These are phyloP conservation scores for Raffaelea albimanens DNA, from an alignment of 2,329 filamentous ascomycete genomes.

Conservation along the genomic window DNA sequence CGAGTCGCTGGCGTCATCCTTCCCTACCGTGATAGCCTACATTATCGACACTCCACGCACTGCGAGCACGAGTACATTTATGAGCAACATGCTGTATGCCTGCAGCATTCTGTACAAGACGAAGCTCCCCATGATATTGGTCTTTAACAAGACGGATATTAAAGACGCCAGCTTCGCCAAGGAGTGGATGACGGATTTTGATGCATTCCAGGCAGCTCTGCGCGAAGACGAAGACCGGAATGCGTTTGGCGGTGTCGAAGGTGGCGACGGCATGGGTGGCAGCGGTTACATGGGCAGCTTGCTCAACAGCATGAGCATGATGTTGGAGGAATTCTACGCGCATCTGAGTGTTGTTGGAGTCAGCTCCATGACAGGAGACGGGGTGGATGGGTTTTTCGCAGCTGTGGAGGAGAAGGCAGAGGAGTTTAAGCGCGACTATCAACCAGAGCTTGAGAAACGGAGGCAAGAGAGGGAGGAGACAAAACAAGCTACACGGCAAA, in stretches of 20 bases:
- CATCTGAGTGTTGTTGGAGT: conserved; percentile 90
- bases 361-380: conserved; percentile 83
- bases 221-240: conserved; percentile 70
- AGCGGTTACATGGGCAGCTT: conserved; percentile 95
- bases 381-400: conserved; percentile 86
- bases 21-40: conserved; percentile 95
- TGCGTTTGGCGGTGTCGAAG: conserved; percentile 64
- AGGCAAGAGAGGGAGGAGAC: conserved; percentile 65
- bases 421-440: conserved; percentile 86
- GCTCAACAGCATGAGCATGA: conserved; percentile 94
- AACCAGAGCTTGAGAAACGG: conserved; percentile 77
- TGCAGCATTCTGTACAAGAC: conserved; percentile 99
- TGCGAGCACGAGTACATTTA: conserved; percentile 89
- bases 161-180: conserved; percentile 85
- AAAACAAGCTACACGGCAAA: conserved; percentile 62
- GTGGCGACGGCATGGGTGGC: conserved; percentile 51
- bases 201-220: conserved; percentile 84
- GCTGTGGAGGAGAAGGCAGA: conserved; percentile 78
- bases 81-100: conserved; percentile 99
- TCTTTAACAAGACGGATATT: conserved; percentile 98
- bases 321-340: conserved; percentile 95
- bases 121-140: conserved; percentile 94
- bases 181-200: conserved; percentile 99
- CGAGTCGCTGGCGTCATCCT: conserved; percentile 83
- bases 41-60: conserved; percentile 95